Evolutionary conservation across 2,329 filamentous ascomycete genomes (phyloP).

Genomic region (Pseudogymnoascus sp.): DNA sequence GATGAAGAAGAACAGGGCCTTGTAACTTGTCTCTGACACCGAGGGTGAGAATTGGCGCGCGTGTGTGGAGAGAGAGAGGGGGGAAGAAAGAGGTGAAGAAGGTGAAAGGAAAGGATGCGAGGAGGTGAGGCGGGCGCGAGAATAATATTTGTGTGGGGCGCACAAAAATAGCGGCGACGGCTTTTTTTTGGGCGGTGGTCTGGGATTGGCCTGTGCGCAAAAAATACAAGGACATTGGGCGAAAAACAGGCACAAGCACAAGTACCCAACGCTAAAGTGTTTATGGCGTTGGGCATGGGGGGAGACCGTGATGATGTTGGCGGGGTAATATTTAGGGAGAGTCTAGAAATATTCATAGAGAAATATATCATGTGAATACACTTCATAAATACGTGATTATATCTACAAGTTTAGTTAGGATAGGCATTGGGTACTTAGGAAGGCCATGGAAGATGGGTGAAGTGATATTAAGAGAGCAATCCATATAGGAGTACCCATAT

Average conservation of each 20-base stretch:
- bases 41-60: constrained; percentile 3
- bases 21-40: constrained; percentile 7
- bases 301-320: not conserved
- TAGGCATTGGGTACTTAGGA: too few species aligned
- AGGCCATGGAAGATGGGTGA: not conserved
- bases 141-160: constrained; percentile 4
- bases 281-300: not conserved
- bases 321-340: not conserved
- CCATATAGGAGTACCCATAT: not conserved
- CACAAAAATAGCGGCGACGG: not conserved
- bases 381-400: not conserved
- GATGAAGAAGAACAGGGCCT: constrained; percentile 3
- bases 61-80: constrained; percentile 6
- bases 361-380: not conserved
- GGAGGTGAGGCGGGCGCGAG: not conserved
- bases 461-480: not conserved
- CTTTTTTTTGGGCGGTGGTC: not conserved
- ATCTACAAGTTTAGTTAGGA: not conserved
- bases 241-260: not conserved
- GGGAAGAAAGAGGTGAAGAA: constrained; percentile 1
- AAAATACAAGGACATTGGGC: not conserved
- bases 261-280: not conserved
- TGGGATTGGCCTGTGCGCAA: not conserved
- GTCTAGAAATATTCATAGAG: not conserved
- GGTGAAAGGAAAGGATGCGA: not conserved